Percentiles rank a stretch among this genome's conserved stretches.
phyloP scores from a whole-genome alignment of 2,329 filamentous ascomycete genomes.

The Calonectria naviculata region DNA sequence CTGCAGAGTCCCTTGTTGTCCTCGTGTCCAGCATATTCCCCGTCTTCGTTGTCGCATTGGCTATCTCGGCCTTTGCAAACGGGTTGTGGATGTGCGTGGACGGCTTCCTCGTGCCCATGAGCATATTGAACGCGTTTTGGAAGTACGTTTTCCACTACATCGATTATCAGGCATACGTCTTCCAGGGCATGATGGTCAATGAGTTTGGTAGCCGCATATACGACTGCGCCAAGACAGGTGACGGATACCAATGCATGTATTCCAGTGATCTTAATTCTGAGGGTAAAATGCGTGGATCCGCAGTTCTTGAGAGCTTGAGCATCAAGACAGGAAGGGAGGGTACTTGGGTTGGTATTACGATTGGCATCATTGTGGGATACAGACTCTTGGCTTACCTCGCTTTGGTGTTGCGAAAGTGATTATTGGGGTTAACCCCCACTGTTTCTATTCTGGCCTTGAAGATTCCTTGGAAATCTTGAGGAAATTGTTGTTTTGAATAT shows the following conservation, averaged over 20 bases:
- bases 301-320: background rate
- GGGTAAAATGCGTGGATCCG: background rate
- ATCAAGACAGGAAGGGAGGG: background rate
- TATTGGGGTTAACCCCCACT: background rate
- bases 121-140: background rate
- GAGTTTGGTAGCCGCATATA: background rate
- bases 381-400: background rate
- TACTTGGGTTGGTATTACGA: background rate
- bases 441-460: background rate
- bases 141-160: background rate
- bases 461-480: too few relatives aligned
- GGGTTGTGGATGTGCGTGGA: background rate
- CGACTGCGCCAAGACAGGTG: background rate
- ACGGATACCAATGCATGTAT: background rate
- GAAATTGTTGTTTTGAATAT: too few relatives aligned
- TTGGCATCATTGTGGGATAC: background rate
- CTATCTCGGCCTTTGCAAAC: background rate
- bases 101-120: background rate
- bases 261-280: background rate
- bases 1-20: background rate
- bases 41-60: background rate
- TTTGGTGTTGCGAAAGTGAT: background rate
- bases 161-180: background rate
- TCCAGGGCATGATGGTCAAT: background rate
- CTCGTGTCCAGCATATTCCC: background rate